A percentile compares a stretch with the other conserved stretches of the same genome.
phyloP scores from a whole-genome alignment of 2,329 filamentous ascomycete genomes.

The Claviceps paspali region DNA sequence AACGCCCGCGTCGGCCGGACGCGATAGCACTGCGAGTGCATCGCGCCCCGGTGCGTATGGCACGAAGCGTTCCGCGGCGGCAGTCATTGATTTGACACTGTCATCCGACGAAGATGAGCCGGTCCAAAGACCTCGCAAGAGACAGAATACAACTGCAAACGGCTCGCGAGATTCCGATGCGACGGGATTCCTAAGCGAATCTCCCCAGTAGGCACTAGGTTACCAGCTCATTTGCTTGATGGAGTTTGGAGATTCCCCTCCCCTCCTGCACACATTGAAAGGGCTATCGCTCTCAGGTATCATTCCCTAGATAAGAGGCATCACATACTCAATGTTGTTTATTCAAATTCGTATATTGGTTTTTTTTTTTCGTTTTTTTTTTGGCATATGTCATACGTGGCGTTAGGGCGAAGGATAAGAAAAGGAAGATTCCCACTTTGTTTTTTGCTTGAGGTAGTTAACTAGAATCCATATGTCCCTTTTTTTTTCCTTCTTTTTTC shows the following conservation, averaged over 20 bases:
- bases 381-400: conserved; percentile 8
- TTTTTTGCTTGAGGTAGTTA: conserved; percentile 1
- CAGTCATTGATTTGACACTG: conserved; percentile 45
- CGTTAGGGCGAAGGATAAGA: conserved; percentile 10
- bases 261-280: too few species aligned
- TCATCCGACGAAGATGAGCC: conserved; percentile 38
- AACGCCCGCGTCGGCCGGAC: conserved; percentile 22
- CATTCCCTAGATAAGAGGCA: not conserved
- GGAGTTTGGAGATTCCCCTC: too few species aligned
- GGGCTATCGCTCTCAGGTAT: too few species aligned
- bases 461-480: too few species aligned
- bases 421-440: conserved; percentile 13
- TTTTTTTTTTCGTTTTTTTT: too few species aligned
- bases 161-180: conserved; percentile 9
- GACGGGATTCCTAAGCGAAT: conserved; percentile 11
- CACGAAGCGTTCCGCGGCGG: conserved; percentile 32
- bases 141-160: conserved; percentile 21
- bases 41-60: conserved; percentile 22
- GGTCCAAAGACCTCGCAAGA: conserved; percentile 30
- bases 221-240: too few species aligned
- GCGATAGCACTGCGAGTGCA: conserved; percentile 20
- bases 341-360: too few species aligned
- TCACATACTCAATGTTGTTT: too few species aligned
- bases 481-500: too few species aligned
- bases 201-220: too few species aligned